These are phyloP conservation scores for Teunomyces kruisii DNA, from an alignment of 805 yeast species.

Conservation along the genomic window DNA sequence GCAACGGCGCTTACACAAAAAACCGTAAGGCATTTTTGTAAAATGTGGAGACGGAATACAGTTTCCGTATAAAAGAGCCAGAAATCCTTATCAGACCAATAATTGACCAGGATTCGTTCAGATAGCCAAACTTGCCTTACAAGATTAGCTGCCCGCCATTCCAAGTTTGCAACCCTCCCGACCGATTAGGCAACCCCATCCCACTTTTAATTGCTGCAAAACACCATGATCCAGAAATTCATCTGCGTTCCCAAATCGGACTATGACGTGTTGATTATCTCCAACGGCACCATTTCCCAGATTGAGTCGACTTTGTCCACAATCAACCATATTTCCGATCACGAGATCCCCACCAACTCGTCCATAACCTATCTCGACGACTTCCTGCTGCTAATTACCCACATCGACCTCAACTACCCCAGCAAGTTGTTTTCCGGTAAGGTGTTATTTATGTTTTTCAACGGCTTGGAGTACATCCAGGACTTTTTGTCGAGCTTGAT, in stretches of 20 bases:
- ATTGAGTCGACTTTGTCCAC: conserved; percentile 22
- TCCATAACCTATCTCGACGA: conserved; percentile 25
- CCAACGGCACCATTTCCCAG: conserved; percentile 34
- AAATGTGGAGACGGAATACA: background rate
- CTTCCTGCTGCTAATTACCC: conserved; percentile 18
- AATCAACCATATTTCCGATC: conserved; percentile 20
- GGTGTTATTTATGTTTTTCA: conserved; percentile 38
- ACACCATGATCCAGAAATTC: conserved; percentile 35
- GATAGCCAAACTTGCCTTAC: background rate
- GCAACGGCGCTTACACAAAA: conserved; percentile 1
- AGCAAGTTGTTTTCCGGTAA: conserved; percentile 23
- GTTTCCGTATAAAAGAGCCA: background rate
- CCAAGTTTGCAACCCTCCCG: background rate
- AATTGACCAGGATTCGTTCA: conserved; percentile 11
- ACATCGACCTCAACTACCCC: conserved; percentile 12
- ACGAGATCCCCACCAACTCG: conserved; percentile 22
- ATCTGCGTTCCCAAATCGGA: conserved; percentile 32
- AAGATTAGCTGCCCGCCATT: background rate
- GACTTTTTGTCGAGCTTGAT: conserved; percentile 28
- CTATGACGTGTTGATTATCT: conserved; percentile 33
- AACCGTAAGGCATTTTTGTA: conserved; percentile 9
- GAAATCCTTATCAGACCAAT: conserved; percentile 24
- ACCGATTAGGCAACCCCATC: background rate
- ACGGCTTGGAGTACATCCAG: conserved; percentile 34
- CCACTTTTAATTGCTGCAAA: background rate